Base-by-base conservation (phyloP, 257 asterid genomes). In the Nicotiana noctiflora region DNA sequence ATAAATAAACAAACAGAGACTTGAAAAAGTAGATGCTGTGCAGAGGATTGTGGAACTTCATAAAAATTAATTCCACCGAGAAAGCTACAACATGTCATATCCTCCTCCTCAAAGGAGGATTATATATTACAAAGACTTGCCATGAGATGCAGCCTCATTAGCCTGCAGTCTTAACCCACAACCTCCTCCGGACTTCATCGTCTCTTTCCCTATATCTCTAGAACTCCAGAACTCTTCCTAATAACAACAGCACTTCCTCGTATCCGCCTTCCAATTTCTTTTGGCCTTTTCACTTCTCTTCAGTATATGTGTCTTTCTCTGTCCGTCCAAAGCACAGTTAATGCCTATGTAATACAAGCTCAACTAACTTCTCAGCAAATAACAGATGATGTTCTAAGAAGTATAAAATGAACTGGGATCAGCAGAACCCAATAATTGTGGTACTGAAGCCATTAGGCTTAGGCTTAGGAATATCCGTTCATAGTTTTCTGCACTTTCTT, bases 401-500 rank as follows among this genome's bases (percentile, higher is more conserved):
- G 59, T 74, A 49, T 74, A 14, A 46, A 25, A 49, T 49, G 44
- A 46, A 6, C 17, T n/a, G 68, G 63, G 64, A 60, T 63, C n/a
- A 75, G 61, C 5, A 27, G 52, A 34, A 64, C 27, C 64, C 65
- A 44, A 55, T 29, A 59, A 65, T 21, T 57, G 21, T 51, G 77
- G 76, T 46, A 65, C n/a, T 44, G 12, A 79, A 32, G 67, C 37
- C 37, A 31, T 11, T 25, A 37, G 64, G 75, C 65, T 49, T 49
- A 25, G 61, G 61, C 60, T 88, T 88, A 92, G 63, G 96, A 89
- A 89, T 85, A 93, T 80, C 97, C 97, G 64, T 93, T 91, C 27
- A 90, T 87, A 7, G 93, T 84, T 90, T 87, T 94, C 79, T 85
- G 88, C 67, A 88, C 60, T 86, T 93, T 96, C 91, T 96, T 96